These are phyloP conservation scores for Thelonectria rubi DNA, from an alignment of 2,329 filamentous ascomycete genomes.

Conservation along the genomic window DNA sequence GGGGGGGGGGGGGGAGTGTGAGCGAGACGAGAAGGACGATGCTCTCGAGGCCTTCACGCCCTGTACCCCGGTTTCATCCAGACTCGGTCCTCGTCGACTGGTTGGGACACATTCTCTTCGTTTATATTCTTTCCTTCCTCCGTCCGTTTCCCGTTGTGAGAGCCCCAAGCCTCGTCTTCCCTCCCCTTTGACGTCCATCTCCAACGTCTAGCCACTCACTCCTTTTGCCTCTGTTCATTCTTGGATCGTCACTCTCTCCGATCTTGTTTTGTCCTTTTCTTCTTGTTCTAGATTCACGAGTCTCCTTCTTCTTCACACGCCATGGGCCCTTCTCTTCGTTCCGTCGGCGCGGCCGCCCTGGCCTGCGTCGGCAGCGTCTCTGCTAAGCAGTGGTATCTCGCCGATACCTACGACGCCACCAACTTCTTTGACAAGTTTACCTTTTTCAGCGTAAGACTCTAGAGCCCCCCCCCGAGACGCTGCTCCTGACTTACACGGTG, in stretches of 20 bases:
- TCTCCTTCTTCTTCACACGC: constrained; percentile 31
- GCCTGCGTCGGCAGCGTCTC: constrained; percentile 47
- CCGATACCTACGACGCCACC: constrained; percentile 51
- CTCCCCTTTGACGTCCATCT: constrained; percentile 52
- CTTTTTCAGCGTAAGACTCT: constrained; percentile 50
- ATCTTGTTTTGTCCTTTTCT: constrained; percentile 10
- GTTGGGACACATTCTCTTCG: constrained; percentile 16
- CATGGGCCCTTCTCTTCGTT: constrained; percentile 55
- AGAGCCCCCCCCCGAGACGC: neutral
- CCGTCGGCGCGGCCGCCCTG: constrained; percentile 51
- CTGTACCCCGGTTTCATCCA: constrained; percentile 12
- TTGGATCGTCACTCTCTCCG: constrained; percentile 38
- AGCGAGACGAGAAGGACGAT: constrained; percentile 4
- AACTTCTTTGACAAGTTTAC: constrained; percentile 61
- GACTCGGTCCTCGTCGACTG: constrained; percentile 26
- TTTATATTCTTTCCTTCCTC: constrained; percentile 34
- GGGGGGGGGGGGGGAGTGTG: neutral
- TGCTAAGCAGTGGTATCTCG: constrained; percentile 49
- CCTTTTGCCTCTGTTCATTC: constrained; percentile 19
- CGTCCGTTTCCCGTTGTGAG: constrained; percentile 23
- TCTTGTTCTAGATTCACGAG: constrained; percentile 28
- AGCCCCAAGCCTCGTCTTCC: constrained; percentile 44
- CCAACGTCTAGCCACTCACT: constrained; percentile 54
- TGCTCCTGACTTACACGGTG: constrained; percentile 28
- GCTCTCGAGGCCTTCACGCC: constrained; percentile 18